These are phyloP conservation scores for Cutaneotrichosporon dermatis DNA, from an alignment of 1,284 basidiomycete species.

Conservation along the genomic window DNA sequence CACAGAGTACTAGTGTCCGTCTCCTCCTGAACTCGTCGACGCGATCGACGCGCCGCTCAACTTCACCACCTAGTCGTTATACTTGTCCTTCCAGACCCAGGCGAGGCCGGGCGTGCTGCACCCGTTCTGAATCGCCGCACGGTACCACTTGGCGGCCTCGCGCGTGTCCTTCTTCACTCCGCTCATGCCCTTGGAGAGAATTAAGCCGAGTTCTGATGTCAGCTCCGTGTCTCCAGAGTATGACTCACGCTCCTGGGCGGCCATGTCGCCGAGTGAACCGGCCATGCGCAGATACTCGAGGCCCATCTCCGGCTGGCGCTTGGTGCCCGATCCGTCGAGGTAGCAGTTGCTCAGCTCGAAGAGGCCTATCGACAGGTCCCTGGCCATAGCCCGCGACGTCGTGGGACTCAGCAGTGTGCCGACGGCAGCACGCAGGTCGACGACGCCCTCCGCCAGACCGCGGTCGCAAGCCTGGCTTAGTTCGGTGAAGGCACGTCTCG, in stretches of 20 bases:
- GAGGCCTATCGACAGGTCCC: constrained; percentile 42
- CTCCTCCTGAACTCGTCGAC: too few species aligned
- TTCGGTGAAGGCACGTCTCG: constrained; percentile 39
- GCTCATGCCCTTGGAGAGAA: constrained; percentile 42
- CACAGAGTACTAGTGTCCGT: background rate
- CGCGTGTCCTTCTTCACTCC: constrained; percentile 49
- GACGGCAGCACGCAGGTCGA: constrained; percentile 31
- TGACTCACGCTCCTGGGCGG: constrained; percentile 46
- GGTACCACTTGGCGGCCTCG: constrained; percentile 49
- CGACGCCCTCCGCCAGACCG: constrained; percentile 25
- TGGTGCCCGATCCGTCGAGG: constrained; percentile 44
- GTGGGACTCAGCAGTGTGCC: constrained; percentile 26
- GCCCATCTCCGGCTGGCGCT: constrained; percentile 39
- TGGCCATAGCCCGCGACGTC: constrained; percentile 33
- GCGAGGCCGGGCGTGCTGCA: constrained; percentile 42
- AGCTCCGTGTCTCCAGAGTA: background rate
- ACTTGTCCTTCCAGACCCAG: constrained; percentile 47
- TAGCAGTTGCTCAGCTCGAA: constrained; percentile 47
- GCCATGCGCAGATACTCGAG: constrained; percentile 44
- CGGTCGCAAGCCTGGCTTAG: constrained; percentile 42
- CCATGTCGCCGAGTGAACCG: constrained; percentile 42
- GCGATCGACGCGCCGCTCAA: background rate
- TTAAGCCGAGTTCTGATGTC: constrained; percentile 39
- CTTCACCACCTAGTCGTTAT: constrained; percentile 9
- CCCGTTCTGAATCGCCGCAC: constrained; percentile 40